phyloP scores from a whole-genome alignment of 2,329 filamentous ascomycete genomes.

The Cladophialophora immunda region DNA sequence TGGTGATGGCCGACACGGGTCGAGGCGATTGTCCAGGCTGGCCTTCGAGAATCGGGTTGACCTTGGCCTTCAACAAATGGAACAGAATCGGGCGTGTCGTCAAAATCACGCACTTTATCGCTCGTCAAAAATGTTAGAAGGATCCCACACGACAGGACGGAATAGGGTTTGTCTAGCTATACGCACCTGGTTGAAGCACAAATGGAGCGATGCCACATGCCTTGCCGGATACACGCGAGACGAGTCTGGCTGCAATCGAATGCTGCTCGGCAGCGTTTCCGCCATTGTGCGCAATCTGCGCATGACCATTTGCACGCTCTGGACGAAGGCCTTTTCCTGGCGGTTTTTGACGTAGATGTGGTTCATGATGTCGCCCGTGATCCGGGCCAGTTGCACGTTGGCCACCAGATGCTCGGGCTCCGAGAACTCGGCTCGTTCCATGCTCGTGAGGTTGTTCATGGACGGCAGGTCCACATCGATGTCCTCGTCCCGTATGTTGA shows the following conservation, averaged over 20 bases:
- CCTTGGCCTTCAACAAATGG: conserved; percentile 57
- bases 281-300: conserved; percentile 60
- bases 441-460: conserved; percentile 51
- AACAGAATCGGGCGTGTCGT: conserved; percentile 63
- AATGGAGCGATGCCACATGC: conserved; percentile 54
- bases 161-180: too few relatives aligned
- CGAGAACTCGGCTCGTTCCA: conserved; percentile 59
- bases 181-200: conserved; percentile 59
- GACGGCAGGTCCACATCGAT: conserved; percentile 54
- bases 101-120: conserved; percentile 66
- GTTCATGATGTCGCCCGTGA: conserved; percentile 59
- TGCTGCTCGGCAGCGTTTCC: conserved; percentile 55
- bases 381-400: conserved; percentile 60
- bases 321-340: conserved; percentile 55
- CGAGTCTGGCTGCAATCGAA: conserved; percentile 51
- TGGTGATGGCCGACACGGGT: neutral
- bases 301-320: conserved; percentile 60
- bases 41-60: neutral
- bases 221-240: conserved; percentile 45
- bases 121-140: too few relatives aligned
- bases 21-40: neutral
- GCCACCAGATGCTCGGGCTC: conserved; percentile 43
- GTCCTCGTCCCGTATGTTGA: conserved; percentile 64
- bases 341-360: conserved; percentile 54
- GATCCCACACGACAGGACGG: too few relatives aligned